Conservation (phyloP, 2,329 filamentous ascomycete genomes). For the Aspergillus candidus region DNA sequence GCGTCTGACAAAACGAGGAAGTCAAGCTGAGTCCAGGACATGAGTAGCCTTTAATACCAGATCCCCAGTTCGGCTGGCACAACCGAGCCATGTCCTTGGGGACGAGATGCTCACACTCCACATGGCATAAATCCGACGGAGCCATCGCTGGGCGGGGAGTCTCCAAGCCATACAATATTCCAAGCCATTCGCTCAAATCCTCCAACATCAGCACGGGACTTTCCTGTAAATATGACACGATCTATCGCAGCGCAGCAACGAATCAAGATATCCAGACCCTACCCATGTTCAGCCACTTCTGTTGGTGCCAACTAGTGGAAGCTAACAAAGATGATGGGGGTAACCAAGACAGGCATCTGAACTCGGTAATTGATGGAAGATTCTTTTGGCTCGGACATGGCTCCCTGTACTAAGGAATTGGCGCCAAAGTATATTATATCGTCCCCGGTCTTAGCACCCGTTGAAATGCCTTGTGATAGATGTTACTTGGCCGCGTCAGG, state of each 20-base stretch:
- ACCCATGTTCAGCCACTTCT: constrained; percentile 3
- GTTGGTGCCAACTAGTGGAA: constrained; percentile 7
- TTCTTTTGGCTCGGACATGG: constrained; percentile 11
- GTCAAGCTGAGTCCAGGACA: no score
- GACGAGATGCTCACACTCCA: no score
- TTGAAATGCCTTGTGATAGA: neutral
- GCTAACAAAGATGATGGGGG: constrained; percentile 3
- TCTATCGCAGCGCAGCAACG: constrained; percentile 2
- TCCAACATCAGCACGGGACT: no score
- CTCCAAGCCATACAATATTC: no score
- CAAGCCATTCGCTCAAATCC: no score
- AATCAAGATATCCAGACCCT: constrained; percentile 2
- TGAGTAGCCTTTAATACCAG: neutral
- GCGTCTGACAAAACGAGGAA: no score
- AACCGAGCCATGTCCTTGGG: no score
- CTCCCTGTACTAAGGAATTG: constrained; percentile 12
- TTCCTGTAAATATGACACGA: constrained; percentile 5
- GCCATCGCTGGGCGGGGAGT: no score
- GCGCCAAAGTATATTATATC: constrained; percentile 4
- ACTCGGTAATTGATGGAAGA: constrained; percentile 20
- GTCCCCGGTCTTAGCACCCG: neutral
- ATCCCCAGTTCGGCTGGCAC: no score
- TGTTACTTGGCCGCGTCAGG: constrained; percentile 5
- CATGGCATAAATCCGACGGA: no score
- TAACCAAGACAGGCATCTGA: neutral